Conservation (phyloP, 345 rosid genomes). For the Erucastrum elatum region DNA sequence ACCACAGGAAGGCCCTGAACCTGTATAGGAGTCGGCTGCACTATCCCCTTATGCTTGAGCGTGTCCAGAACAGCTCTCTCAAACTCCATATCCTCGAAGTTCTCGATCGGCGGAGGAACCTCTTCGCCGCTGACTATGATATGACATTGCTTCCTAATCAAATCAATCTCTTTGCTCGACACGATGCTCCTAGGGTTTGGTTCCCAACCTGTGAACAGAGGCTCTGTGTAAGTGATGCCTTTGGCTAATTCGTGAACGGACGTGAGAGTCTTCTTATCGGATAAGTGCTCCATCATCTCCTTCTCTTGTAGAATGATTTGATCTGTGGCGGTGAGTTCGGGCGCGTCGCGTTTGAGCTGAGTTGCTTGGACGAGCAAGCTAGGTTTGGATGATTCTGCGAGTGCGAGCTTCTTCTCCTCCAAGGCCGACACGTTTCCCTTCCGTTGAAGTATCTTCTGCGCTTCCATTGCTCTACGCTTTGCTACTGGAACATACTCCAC, state of each 20-base stretch:
- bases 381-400: conserved; percentile 72
- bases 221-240: conserved; percentile 82
- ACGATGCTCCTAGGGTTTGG: conserved; percentile 51
- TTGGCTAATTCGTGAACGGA: conserved; percentile 87
- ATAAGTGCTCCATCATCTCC: conserved; percentile 85
- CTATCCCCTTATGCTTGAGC: conserved; percentile 77
- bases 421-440: conserved; percentile 57
- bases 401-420: conserved; percentile 52
- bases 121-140: conserved; percentile 87
- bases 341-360: conserved; percentile 81
- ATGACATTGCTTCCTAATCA: conserved; percentile 85
- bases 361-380: conserved; percentile 88
- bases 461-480: conserved; percentile 75
- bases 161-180: conserved; percentile 60
- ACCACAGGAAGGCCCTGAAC: conserved; percentile 91
- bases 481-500: conserved; percentile 83
- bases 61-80: conserved; percentile 65
- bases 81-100: conserved; percentile 82
- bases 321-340: conserved; percentile 72
- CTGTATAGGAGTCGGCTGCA: conserved; percentile 93
- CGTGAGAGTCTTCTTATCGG: conserved; percentile 82
- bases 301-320: conserved; percentile 86
- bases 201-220: conserved; percentile 83
- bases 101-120: conserved; percentile 75
- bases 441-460: conserved; percentile 70